Evolutionary conservation across 2,329 filamentous ascomycete genomes (phyloP).

Genomic region (Chaetomium strumarium): DNA sequence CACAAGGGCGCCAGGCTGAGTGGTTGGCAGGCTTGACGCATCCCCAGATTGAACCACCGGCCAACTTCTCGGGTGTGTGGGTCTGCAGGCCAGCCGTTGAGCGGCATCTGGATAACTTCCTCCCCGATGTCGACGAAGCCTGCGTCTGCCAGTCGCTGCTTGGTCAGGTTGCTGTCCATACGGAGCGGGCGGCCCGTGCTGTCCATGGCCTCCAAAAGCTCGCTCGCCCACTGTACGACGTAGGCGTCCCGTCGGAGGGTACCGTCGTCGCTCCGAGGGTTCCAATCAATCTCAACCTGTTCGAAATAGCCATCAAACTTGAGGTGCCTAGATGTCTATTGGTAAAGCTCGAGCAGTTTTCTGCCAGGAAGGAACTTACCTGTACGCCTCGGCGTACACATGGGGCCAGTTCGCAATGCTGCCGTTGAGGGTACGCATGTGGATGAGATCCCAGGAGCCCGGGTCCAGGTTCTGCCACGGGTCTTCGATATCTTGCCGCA

Average conservation of each 20-base stretch:
- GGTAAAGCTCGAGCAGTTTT: background rate
- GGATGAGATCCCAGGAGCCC: constrained; percentile 72
- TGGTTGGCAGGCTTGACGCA: constrained; percentile 67
- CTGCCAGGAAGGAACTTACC: constrained; percentile 41
- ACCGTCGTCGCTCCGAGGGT: constrained; percentile 64
- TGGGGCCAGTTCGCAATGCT: constrained; percentile 70
- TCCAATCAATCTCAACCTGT: constrained; percentile 83
- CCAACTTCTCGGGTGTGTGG: constrained; percentile 62
- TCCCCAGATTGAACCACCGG: constrained; percentile 75
- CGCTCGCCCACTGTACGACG: constrained; percentile 63
- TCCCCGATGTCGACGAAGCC: constrained; percentile 80
- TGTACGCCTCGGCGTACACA: constrained; percentile 64
- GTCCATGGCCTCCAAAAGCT: constrained; percentile 62
- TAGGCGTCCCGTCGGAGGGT: constrained; percentile 52
- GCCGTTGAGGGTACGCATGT: constrained; percentile 73
- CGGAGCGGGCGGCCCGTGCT: constrained; percentile 60
- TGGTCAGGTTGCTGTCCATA: constrained; percentile 46
- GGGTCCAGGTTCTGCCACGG: constrained; percentile 53
- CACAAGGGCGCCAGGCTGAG: constrained; percentile 69
- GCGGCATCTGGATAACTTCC: constrained; percentile 60
- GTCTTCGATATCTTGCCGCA: constrained; percentile 70
- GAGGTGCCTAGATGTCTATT: constrained; percentile 53
- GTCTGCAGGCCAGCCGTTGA: constrained; percentile 67
- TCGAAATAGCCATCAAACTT: constrained; percentile 72
- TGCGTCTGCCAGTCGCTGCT: constrained; percentile 55